Conservation (phyloP, 345 rosid species). For the Linum lewisii region DNA sequence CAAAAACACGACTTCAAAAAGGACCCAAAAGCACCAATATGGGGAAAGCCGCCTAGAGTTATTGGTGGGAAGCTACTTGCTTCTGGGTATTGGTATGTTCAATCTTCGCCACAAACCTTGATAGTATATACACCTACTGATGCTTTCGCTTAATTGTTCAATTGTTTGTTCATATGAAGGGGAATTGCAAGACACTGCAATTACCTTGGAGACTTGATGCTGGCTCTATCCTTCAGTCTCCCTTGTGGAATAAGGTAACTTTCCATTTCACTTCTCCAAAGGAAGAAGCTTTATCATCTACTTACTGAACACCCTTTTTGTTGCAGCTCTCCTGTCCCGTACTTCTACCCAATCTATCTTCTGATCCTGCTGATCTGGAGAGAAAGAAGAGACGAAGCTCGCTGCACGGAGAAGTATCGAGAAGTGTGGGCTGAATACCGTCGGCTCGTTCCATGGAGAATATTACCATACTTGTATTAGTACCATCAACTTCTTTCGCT, state of each 20-base stretch:
- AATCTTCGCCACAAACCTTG: not conserved
- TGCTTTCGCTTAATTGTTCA: slow-evolving; percentile 9
- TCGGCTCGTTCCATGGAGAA: slow-evolving; percentile 79
- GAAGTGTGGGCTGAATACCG: slow-evolving; percentile 80
- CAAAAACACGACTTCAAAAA: slow-evolving; percentile 86
- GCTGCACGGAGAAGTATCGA: slow-evolving; percentile 80
- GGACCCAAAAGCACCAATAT: slow-evolving; percentile 64
- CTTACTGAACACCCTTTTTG: slow-evolving; percentile 4
- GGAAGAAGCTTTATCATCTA: slow-evolving; percentile 1
- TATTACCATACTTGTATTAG: slow-evolving; percentile 71
- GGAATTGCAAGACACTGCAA: slow-evolving; percentile 95
- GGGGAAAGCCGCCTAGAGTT: slow-evolving; percentile 85
- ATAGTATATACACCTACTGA: slow-evolving; percentile 7
- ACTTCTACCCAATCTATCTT: slow-evolving; percentile 80
- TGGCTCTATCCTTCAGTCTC: slow-evolving; percentile 86
- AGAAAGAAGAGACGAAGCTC: slow-evolving; percentile 77
- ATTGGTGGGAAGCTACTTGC: slow-evolving; percentile 85
- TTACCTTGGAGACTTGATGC: slow-evolving; percentile 86
- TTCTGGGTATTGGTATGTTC: slow-evolving; percentile 83
- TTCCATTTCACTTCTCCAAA: not conserved
- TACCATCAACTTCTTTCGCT: not conserved
- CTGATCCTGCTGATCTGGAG: slow-evolving; percentile 83
- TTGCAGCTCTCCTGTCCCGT: slow-evolving; percentile 67
- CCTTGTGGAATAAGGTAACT: slow-evolving; percentile 81
- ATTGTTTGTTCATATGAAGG: slow-evolving; percentile 30